phyloP scores from a whole-genome alignment of 1,284 basidiomycete species.

The Marasmius tenuissimus region DNA sequence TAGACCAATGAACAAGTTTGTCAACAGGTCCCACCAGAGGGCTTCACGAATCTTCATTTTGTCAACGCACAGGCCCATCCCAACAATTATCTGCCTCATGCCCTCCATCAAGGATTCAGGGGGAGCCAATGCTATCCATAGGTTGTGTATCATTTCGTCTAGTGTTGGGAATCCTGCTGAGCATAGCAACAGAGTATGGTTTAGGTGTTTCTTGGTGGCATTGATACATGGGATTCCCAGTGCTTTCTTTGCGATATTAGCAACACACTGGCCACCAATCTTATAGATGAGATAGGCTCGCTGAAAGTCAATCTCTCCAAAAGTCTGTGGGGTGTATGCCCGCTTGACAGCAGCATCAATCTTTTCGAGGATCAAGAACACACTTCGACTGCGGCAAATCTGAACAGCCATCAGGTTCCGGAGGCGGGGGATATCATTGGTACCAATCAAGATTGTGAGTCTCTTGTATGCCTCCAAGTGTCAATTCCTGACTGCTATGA shows the following conservation, averaged over 20 bases:
- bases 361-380: not conserved
- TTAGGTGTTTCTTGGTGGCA: not conserved
- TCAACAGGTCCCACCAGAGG: not conserved
- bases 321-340: not conserved
- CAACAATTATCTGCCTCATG: not conserved
- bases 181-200: not conserved
- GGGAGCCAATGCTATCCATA: not conserved
- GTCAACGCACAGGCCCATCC: not conserved
- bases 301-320: not conserved
- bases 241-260: not conserved
- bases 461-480: not conserved
- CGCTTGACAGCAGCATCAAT: not conserved
- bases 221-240: not conserved
- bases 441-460: not conserved
- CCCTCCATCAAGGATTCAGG: not conserved
- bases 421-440: not conserved
- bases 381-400: not conserved
- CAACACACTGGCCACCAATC: not conserved
- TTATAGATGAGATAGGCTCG: not conserved
- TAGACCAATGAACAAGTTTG: constrained; percentile 22
- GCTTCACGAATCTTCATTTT: not conserved
- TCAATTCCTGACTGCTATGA: not conserved
- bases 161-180: not conserved
- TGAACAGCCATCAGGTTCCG: not conserved
- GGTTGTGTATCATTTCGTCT: not conserved